Base-by-base conservation (phyloP, 352 stramenopile genomes). In the Pythium apleroticum region DNA sequence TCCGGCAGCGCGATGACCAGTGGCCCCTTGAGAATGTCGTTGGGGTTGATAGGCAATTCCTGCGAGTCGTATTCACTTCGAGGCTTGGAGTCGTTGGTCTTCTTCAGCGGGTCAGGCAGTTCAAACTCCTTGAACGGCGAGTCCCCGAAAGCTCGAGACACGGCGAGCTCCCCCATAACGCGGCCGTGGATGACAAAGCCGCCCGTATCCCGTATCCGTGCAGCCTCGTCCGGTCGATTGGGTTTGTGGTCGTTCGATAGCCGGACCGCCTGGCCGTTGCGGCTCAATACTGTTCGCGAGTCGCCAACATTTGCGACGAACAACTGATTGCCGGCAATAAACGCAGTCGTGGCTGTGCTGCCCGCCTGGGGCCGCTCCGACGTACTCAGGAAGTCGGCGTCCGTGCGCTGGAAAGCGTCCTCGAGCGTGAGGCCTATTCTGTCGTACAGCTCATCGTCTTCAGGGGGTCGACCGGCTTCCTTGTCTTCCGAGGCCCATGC, bases 181-280 rank as follows among this genome's bases (percentile, higher is more conserved):
- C 96, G 90, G 33, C 86, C 86, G 43, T 95, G 84, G 50, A 95
- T 93, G 25, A 95, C 86, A 78, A 95, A 93, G 1, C 84, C 91
- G 1, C 96, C 96, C 6, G 95, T 97, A n/a, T 97, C 92, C 48
- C 95, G 80, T 79, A 97, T 97, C 54, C 97, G 86, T 65, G 97
- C 91, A 6, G 95, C 93, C 74, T 99, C 97, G 67, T 99, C 97
- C 3, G 70, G 58, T 19, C 86, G 81, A 75, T 78, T 89, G 15
- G 97, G 96, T 75, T 99, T 99, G 76, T 99, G 97, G 71, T 99
- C 97, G 59, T 97, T 97, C 17, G 95, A 98, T 14, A 98, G 77
- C 62, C 96, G 90, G 20, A 96, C 80, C 3, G 90, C 93, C 27
- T 83, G 75, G 1, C 93, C 90, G 20, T 81, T 84, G 20, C 95